phyloP scores from a whole-genome alignment of 495 filamentous ascomycete species.

The Astrothelium subdiscretum region DNA sequence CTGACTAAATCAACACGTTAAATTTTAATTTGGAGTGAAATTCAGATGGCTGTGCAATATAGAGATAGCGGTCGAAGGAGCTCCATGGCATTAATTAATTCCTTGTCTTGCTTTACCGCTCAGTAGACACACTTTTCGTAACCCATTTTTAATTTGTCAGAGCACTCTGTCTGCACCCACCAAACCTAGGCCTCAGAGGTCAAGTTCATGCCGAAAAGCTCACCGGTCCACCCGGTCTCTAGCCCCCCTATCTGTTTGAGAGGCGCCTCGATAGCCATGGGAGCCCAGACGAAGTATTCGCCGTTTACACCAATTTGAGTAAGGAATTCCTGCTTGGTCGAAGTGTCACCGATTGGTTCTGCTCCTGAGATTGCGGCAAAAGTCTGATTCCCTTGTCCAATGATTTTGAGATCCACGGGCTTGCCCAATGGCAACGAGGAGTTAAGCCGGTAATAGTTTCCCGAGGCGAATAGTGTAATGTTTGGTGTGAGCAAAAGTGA shows the following conservation, averaged over 20 bases:
- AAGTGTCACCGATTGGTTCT: slow-evolving; percentile 4
- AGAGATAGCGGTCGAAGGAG: too few relatives aligned
- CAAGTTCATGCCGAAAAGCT: slow-evolving; percentile 7
- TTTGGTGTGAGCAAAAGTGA: slow-evolving; percentile 18
- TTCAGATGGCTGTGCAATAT: too few relatives aligned
- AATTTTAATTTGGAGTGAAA: too few relatives aligned
- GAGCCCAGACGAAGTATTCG: slow-evolving; percentile 31
- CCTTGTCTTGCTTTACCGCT: too few relatives aligned
- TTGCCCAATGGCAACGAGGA: slow-evolving; percentile 30
- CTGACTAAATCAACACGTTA: too few relatives aligned
- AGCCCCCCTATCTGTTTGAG: slow-evolving; percentile 30
- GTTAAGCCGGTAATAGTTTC: slow-evolving; percentile 36
- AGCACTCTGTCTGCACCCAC: neutral
- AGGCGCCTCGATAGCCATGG: slow-evolving; percentile 40
- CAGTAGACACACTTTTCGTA: too few relatives aligned
- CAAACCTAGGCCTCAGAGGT: neutral
- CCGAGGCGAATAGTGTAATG: slow-evolving; percentile 36
- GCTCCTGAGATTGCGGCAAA: slow-evolving; percentile 23
- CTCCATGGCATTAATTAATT: too few relatives aligned
- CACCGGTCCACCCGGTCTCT: slow-evolving; percentile 9
- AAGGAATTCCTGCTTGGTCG: slow-evolving; percentile 29
- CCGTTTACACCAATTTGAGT: slow-evolving; percentile 35
- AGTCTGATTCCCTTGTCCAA: slow-evolving; percentile 32
- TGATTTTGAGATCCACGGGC: slow-evolving; percentile 33
- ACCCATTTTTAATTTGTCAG: too few relatives aligned